These are phyloP conservation scores for Leishmania tarentolae DNA, from an alignment of 208 protist species.

Conservation along the genomic window DNA sequence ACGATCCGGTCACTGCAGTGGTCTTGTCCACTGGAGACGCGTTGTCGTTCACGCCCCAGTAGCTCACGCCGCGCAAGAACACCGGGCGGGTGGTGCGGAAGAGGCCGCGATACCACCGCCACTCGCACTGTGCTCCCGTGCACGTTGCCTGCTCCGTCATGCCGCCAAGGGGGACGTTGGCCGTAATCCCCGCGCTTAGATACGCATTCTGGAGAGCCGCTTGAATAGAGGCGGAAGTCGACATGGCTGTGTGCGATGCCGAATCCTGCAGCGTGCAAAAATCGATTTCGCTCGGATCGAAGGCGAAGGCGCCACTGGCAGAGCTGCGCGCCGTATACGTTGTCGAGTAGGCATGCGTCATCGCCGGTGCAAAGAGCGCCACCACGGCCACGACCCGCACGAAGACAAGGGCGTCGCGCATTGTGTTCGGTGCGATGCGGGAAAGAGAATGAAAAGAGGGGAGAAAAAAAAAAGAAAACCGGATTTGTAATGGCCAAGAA, in stretches of 20 bases:
- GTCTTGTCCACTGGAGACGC: slow-evolving; percentile 2
- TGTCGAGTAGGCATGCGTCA: slow-evolving; percentile 47
- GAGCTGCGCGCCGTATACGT: slow-evolving; percentile 22
- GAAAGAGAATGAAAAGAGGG: background rate
- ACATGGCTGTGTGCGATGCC: slow-evolving; percentile 54
- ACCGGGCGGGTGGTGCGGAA: slow-evolving; percentile 31
- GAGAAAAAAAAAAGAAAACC: background rate
- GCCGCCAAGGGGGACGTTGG: slow-evolving; percentile 45
- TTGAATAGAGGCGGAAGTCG: slow-evolving; percentile 42
- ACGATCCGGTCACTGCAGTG: slow-evolving; percentile 16
- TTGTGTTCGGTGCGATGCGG: background rate
- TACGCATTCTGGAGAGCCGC: slow-evolving; percentile 16
- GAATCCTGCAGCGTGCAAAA: slow-evolving; percentile 14
- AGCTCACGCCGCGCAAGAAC: slow-evolving; percentile 54
- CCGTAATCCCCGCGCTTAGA: slow-evolving; percentile 10
- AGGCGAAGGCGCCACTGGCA: slow-evolving; percentile 7
- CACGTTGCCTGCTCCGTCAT: slow-evolving; percentile 41
- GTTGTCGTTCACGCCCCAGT: slow-evolving; percentile 27
- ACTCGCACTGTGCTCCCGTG: slow-evolving; percentile 33
- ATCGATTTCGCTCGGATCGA: slow-evolving; percentile 14
- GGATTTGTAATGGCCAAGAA: background rate
- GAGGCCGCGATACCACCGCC: slow-evolving; percentile 57
- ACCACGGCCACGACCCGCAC: slow-evolving; percentile 1
- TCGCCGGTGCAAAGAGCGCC: slow-evolving; percentile 12
- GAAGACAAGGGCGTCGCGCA: slow-evolving; percentile 3